A percentile compares a stretch with the other conserved stretches of the same genome.
Conservation (phyloP, 2,329 filamentous ascomycete genomes). For the Trichoderma sp. region DNA sequence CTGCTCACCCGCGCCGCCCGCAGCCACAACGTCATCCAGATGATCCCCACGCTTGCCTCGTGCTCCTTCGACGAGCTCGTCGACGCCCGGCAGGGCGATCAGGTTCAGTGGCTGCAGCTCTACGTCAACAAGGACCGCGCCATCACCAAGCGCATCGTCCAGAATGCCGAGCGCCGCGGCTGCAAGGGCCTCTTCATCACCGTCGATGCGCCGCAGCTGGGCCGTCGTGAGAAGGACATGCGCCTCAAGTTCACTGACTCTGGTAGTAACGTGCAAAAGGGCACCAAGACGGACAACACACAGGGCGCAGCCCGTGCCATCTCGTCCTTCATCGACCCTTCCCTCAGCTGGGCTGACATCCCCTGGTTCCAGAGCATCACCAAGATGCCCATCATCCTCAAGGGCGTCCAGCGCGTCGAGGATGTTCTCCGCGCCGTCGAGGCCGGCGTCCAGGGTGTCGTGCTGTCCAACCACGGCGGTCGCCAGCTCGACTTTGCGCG, state of each 20-base stretch:
- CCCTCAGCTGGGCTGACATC: constrained; percentile 90
- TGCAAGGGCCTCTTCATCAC: constrained; percentile 98
- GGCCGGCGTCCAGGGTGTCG: constrained; percentile 80
- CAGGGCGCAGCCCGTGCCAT: constrained; percentile 96
- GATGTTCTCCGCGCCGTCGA: constrained; percentile 89
- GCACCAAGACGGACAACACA: constrained; percentile 74
- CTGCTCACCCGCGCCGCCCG: constrained; percentile 80
- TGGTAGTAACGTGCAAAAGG: constrained; percentile 79
- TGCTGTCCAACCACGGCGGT: constrained; percentile 94
- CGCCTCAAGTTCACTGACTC: constrained; percentile 84
- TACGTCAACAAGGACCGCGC: constrained; percentile 95
- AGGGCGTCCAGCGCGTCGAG: constrained; percentile 94
- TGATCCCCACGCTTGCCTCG: constrained; percentile 96
- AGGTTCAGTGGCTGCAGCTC: constrained; percentile 95
- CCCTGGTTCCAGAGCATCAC: constrained; percentile 92
- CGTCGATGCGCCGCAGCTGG: constrained; percentile 94
- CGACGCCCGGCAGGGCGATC: constrained; percentile 74
- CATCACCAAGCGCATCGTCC: constrained; percentile 86
- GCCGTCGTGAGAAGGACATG: constrained; percentile 97
- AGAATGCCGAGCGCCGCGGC: constrained; percentile 87
- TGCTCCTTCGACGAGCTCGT: constrained; percentile 98
- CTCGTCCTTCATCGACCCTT: constrained; percentile 93
- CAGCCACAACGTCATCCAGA: constrained; percentile 90
- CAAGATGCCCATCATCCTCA: constrained; percentile 91
- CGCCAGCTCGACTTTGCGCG: constrained; percentile 90